Evolutionary conservation across 2,329 filamentous ascomycete species (phyloP), one percentile per base, ranked within the genome.

Genomic region (Alternaria sp.): DNA sequence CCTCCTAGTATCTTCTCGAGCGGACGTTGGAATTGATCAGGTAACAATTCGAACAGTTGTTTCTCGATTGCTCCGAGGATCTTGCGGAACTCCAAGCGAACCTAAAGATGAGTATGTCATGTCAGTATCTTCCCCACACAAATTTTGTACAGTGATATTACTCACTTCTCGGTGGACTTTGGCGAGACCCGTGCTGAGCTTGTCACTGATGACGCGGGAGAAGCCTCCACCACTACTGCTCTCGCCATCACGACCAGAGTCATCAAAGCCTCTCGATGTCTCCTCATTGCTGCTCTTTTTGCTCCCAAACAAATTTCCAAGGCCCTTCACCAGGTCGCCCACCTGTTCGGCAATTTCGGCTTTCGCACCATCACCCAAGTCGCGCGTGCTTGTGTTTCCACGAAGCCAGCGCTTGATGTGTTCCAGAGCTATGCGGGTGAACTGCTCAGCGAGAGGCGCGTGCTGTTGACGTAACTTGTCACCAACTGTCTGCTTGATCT

Each of bases 371-470:
- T 76, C 73, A 11, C 73, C 73, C 23, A 76, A 54, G 52, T 76
- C 73, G 4, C 73, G 72, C 1, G 72, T 67, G 44, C 71, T 76
- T 7, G 73, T 76, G 52, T 76, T 76, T 4, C 73, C 73, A 52
- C 73, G 71, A 10, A 76, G 63, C 73, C 73, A 76, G 51, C 73
- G 73, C 60, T 76, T 76, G 63, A 76, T 73, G 51, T 76, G 73
- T 8, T 75, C 73, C 9, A 76, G 57, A 0, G 73, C 73, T 21
- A 76, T 73, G 1, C 65, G 68, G 6, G 73, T 76, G 52, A 76
- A 76, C 10, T 76, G 73, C 36, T 75, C 73, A 10, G 73, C 72
- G 46, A 76, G 73, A 9, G 69, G 43, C 21, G 71, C 62, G 59
- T 75, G 73, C 45, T 75, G 73, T n/a, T 56, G 61, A 9, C 73